These are phyloP conservation scores for Ensete glaucum DNA, from an alignment of 176 grass and related monocot species.

Conservation along the genomic window DNA sequence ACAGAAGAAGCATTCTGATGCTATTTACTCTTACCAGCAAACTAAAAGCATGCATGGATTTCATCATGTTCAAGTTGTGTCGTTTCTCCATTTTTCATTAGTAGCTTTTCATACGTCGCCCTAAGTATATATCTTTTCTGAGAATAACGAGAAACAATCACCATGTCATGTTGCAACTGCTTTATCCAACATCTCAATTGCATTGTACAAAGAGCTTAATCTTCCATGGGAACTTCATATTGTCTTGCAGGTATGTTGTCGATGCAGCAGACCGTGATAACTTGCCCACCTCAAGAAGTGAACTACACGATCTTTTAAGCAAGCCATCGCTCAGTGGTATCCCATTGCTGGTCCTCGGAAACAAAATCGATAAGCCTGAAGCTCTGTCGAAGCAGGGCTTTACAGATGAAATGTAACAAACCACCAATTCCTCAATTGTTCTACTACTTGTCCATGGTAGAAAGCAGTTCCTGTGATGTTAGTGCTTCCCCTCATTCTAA, in stretches of 20 bases:
- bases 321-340: conserved; percentile 77
- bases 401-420: conserved; percentile 65
- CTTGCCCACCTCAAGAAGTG: conserved; percentile 73
- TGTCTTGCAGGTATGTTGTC: conserved; percentile 73
- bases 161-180: neutral
- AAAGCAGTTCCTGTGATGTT: neutral
- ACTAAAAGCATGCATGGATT: too few species aligned
- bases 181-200: neutral
- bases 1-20: too few species aligned
- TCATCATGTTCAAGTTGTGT: too few species aligned
- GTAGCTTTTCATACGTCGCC: too few species aligned
- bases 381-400: conserved; percentile 65
- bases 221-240: neutral
- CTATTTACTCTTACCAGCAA: too few species aligned
- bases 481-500: neutral
- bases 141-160: too few species aligned
- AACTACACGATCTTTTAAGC: conserved; percentile 89
- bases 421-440: neutral
- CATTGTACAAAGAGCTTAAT: neutral
- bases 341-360: conserved; percentile 83
- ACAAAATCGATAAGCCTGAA: conserved; percentile 84
- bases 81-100: too few species aligned
- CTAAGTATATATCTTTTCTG: too few species aligned
- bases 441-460: neutral
- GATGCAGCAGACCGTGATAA: conserved; percentile 88